Evolutionary conservation across 805 yeast species (phyloP), one percentile per base, ranked within the genome.

Genomic region (Helenozyma rhizophorensis): DNA sequence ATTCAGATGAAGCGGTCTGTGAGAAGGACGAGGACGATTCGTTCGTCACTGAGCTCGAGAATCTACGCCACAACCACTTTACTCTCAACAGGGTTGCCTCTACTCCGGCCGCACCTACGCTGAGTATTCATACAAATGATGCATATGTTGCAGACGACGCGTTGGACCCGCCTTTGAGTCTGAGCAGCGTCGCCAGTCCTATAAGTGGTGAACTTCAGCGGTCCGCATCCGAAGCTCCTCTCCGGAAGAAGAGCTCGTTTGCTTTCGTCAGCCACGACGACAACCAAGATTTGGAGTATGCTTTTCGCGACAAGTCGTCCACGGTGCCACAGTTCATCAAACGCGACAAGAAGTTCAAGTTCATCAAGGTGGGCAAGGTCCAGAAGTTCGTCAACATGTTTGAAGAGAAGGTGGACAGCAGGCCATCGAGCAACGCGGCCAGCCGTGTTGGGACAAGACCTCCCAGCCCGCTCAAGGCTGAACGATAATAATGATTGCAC

Each of bases 321-420:
- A 32, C 50, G 27, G 66, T 52, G n/a, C 49, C 48, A 6, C 44
- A 55, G 9, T 65, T 53, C 42, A 64, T 67, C 31, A 63, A 63
- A 40, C 54, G 62, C 32, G 62, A 65, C 47, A 62, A 60, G 36
- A 67, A 65, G 45, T 66, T 63, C 49, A 63, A 60, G 42, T 67
- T 59, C 41, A 66, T 66, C 37, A 65, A 65, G 44, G 65, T 67
- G 15, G 72, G 72, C 2, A 67, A 67, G 40, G 72, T 66, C 19
- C 72, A 66, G 40, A 64, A 65, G 44, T 65, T 63, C 42, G 72
- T 66, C 9, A 54, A 54, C 42, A 51, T 67, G 44, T 67, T 65
- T 41, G 72, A 66, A 40, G 70, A 65, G 34, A 49, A 56, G 36
- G 39, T 18, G 23, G 50, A 41, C 11, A 10, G 13, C 22, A 30